Evolutionary conservation across 306 rosid genomes (phyloP).

Genomic region (Luffa acutangula): DNA sequence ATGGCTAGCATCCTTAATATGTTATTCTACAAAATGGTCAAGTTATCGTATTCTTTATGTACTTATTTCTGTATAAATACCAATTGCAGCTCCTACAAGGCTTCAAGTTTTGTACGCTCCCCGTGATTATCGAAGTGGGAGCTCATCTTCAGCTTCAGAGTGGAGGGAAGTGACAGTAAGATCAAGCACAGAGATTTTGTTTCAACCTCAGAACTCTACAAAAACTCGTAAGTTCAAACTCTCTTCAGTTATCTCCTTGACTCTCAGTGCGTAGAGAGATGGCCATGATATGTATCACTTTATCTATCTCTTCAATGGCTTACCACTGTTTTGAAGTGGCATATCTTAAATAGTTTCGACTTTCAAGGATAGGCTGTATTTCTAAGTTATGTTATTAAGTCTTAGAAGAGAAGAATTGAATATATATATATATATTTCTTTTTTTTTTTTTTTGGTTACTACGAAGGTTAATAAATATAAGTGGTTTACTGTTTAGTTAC

Average conservation of each 20-base stretch:
- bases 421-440: no score
- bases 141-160: slow-evolving; percentile 33
- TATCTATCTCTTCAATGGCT: not conserved
- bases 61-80: not conserved
- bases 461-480: not conserved
- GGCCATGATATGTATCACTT: not conserved
- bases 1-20: not conserved
- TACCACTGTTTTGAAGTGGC: not conserved
- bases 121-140: slow-evolving; percentile 68
- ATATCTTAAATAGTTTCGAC: not conserved
- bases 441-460: not conserved
- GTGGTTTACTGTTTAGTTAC: not conserved
- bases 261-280: slow-evolving; percentile 52
- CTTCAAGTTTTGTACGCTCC: slow-evolving; percentile 61
- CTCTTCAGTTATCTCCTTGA: slow-evolving; percentile 52
- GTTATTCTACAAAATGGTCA: not conserved
- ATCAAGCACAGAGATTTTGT: slow-evolving; percentile 67
- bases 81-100: slow-evolving; percentile 62
- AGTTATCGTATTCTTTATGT: not conserved
- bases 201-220: slow-evolving; percentile 43
- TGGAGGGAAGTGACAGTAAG: slow-evolving; percentile 66
- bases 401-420: not conserved
- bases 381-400: not conserved
- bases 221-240: slow-evolving; percentile 66
- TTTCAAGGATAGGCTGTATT: not conserved